phyloP scores from a whole-genome alignment of 2,329 filamentous ascomycete genomes.

The Fusarium nurragi region DNA sequence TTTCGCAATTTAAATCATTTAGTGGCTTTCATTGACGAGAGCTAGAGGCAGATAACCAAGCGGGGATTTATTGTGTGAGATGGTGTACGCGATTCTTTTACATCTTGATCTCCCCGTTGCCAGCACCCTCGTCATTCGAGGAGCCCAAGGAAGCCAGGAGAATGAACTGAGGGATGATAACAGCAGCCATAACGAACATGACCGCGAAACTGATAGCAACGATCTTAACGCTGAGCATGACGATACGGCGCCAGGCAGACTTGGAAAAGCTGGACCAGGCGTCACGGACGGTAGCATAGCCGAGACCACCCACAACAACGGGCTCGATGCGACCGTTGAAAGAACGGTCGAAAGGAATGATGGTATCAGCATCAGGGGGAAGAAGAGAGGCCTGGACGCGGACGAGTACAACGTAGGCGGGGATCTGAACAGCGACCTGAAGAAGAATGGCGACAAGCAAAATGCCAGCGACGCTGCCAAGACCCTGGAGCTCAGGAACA shows the following conservation, averaged over 20 bases:
- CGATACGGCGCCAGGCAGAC: constrained; percentile 75
- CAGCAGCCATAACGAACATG: constrained; percentile 55
- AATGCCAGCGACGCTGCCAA: constrained; percentile 59
- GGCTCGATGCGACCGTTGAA: constrained; percentile 81
- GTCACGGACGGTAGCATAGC: constrained; percentile 75
- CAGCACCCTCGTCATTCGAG: not conserved
- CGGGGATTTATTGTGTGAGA: not conserved
- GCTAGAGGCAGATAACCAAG: not conserved
- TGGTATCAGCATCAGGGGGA: constrained; percentile 80
- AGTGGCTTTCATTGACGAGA: not conserved
- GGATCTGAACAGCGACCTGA: constrained; percentile 74
- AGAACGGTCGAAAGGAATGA: constrained; percentile 89
- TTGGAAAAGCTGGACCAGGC: constrained; percentile 83
- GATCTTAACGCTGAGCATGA: constrained; percentile 80
- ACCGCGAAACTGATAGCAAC: constrained; percentile 63
- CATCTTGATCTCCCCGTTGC: constrained; percentile 8
- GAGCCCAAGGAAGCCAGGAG: constrained; percentile 47
- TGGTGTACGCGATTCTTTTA: constrained; percentile 4
- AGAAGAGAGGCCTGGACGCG: constrained; percentile 90
- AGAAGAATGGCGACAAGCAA: constrained; percentile 58
- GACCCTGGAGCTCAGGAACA: constrained; percentile 43
- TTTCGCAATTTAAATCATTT: constrained; percentile 8
- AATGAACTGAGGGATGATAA: constrained; percentile 63
- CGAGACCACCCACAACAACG: constrained; percentile 76
- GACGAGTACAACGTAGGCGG: constrained; percentile 78